Percentiles rank a stretch among this genome's conserved stretches.
Conservation (phyloP, 2,329 filamentous ascomycete species). For the Talaromyces sp. region DNA sequence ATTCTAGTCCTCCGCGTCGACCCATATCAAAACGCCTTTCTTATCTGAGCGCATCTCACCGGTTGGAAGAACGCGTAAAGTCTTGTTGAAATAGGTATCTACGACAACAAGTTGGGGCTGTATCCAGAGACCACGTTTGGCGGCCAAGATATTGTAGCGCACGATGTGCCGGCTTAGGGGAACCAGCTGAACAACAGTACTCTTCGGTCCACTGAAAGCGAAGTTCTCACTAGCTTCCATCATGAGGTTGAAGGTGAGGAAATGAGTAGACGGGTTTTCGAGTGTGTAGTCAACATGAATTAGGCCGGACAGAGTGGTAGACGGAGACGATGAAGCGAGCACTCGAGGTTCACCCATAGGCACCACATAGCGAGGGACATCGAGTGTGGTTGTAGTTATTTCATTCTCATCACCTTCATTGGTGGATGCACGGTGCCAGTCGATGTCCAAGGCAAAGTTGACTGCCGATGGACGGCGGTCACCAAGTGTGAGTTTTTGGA, state of each 20-base stretch:
- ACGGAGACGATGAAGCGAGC: slow-evolving; percentile 55
- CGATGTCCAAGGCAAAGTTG: slow-evolving; percentile 73
- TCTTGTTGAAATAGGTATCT: slow-evolving; percentile 93
- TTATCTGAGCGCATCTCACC: slow-evolving; percentile 65
- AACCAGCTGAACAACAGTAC: slow-evolving; percentile 75
- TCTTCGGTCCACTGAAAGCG: slow-evolving; percentile 87
- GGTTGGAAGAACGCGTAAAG: slow-evolving; percentile 76
- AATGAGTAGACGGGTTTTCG: slow-evolving; percentile 93
- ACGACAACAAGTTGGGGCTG: slow-evolving; percentile 74
- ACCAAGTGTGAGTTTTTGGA: slow-evolving; percentile 77
- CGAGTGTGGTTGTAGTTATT: slow-evolving; percentile 68
- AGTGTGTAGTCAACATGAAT: slow-evolving; percentile 68
- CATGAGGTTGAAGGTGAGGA: slow-evolving; percentile 85
- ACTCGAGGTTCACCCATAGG: slow-evolving; percentile 86
- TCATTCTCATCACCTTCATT: slow-evolving; percentile 28
- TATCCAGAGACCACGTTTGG: slow-evolving; percentile 67
- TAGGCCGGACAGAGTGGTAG: slow-evolving; percentile 35
- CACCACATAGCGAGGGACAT: slow-evolving; percentile 77
- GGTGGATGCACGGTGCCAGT: slow-evolving; percentile 64
- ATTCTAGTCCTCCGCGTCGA: slow-evolving; percentile 43
- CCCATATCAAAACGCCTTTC: slow-evolving; percentile 52
- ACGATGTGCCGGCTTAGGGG: slow-evolving; percentile 76
- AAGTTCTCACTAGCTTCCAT: slow-evolving; percentile 95
- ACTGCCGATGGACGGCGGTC: slow-evolving; percentile 76
- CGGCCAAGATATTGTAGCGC: slow-evolving; percentile 74